Evolutionary conservation across 108 stramenopile genomes (phyloP).

Genomic region (Stephanodiscus triporus): DNA sequence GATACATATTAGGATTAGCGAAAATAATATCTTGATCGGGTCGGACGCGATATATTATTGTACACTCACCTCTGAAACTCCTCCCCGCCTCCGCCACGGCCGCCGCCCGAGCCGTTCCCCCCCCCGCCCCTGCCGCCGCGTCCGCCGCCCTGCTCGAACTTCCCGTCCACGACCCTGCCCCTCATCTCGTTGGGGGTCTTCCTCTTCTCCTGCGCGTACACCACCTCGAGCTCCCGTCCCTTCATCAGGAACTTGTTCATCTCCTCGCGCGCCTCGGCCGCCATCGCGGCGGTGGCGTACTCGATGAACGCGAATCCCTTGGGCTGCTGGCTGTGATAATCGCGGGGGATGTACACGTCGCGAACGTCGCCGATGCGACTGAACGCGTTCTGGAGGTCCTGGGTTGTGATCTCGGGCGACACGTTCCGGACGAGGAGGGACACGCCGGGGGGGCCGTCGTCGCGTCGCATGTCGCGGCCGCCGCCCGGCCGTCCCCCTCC

Average conservation of each 20-base stretch:
- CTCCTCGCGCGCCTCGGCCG: conserved; percentile 81
- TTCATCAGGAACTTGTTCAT: conserved; percentile 88
- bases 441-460: conserved; percentile 85
- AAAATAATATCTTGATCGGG: no score
- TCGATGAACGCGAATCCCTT: conserved; percentile 92
- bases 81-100: conserved; percentile 34
- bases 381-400: conserved; percentile 78
- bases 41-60: no score
- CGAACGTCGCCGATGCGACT: conserved; percentile 86
- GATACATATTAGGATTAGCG: no score
- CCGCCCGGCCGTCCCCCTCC: conserved; percentile 14
- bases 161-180: conserved; percentile 63
- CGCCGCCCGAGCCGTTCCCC: conserved; percentile 26
- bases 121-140: background rate
- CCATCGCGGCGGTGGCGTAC: conserved; percentile 82
- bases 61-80: conserved; percentile 54
- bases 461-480: conserved; percentile 55
- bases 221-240: conserved; percentile 87
- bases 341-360: conserved; percentile 89
- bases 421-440: conserved; percentile 85
- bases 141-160: conserved; percentile 4
- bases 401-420: conserved; percentile 65
- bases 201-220: conserved; percentile 89
- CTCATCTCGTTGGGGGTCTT: conserved; percentile 90
- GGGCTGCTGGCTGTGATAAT: conserved; percentile 85